Base-by-base conservation (phyloP, 2,329 filamentous ascomycete genomes). In the Pyrenophora seminiperda region DNA sequence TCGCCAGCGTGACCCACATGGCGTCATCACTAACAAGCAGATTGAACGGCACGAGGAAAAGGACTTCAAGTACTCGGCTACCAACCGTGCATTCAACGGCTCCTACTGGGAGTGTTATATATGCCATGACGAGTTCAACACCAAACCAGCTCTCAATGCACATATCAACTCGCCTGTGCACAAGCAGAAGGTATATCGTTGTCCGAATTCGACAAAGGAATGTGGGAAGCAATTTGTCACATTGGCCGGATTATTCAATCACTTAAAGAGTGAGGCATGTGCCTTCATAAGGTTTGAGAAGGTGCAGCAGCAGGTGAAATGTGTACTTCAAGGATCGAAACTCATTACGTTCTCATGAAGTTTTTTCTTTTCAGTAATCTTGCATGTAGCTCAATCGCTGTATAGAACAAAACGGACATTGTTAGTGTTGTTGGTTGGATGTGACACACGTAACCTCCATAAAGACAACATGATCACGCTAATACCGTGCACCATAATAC, bases 161-260 rank as follows among this genome's bases (percentile, higher is more conserved):
- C 83, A 87, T 58, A 62, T 87, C 1, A 76, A 74, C 30, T 86
- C 83, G 0, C 72, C 78, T 0, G 68, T 61, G 0, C 83, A 84
- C 72, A 73, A 76, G 70, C 75, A 76, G 53, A 73, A 73, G 22
- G 61, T 78, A 1, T 77, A 81, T 55, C 70, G 74, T 59, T 79
- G 76, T 41, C 76, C 74, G 1, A 77, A 77, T 20, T n/a, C n/a
- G n/a, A n/a, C n/a, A n/a, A 38, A 45, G 5, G 27, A n/a, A n/a
- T 79, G 76, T 39, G 49, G 42, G 0, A 72, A 67, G 52, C 50
- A 77, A 33, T 79, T 79, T 48, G 43, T 54, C 6, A 61, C 71
- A 0, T 44, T 79, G 34, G 76, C 75, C n/a, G 66, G 54, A 1
- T 46, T 79, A 19, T 77, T 78, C 51, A 74, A 73, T 41, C 76